phyloP scores from a whole-genome alignment of 805 yeast species.

The Teunomyces tritomae region DNA sequence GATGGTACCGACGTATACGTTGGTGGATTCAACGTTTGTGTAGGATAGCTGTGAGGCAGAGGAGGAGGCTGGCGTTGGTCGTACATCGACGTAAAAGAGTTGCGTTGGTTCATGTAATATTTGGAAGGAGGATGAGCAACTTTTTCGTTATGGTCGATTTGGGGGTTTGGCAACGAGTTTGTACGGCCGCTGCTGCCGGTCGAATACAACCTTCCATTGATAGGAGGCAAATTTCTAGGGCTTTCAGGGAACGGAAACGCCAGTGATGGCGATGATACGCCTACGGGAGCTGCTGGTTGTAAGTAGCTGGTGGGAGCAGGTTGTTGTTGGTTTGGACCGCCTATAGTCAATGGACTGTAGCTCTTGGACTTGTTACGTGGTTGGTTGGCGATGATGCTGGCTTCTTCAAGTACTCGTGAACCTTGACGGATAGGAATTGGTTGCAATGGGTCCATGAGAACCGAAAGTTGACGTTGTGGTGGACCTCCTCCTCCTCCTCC shows the following conservation, averaged over 20 bases:
- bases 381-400: constrained; percentile 8
- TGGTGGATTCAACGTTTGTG: background rate
- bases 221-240: background rate
- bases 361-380: constrained; percentile 13
- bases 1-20: background rate
- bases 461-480: constrained; percentile 34
- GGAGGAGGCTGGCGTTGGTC: constrained; percentile 7
- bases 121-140: background rate
- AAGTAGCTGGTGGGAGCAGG: background rate
- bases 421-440: constrained; percentile 22
- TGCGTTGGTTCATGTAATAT: constrained; percentile 12
- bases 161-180: constrained; percentile 20
- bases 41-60: background rate
- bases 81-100: constrained; percentile 19
- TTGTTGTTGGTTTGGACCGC: constrained; percentile 5
- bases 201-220: constrained; percentile 1
- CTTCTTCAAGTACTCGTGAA: constrained; percentile 7
- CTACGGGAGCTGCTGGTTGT: background rate
- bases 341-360: constrained; percentile 16
- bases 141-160: constrained; percentile 8
- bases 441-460: constrained; percentile 38
- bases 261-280: background rate
- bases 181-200: constrained; percentile 14
- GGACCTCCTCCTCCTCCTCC: constrained; percentile 3
- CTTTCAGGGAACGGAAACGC: background rate